phyloP scores from a whole-genome alignment of 768 basidiomycete species.

The Suillus fuscotomentosus region DNA sequence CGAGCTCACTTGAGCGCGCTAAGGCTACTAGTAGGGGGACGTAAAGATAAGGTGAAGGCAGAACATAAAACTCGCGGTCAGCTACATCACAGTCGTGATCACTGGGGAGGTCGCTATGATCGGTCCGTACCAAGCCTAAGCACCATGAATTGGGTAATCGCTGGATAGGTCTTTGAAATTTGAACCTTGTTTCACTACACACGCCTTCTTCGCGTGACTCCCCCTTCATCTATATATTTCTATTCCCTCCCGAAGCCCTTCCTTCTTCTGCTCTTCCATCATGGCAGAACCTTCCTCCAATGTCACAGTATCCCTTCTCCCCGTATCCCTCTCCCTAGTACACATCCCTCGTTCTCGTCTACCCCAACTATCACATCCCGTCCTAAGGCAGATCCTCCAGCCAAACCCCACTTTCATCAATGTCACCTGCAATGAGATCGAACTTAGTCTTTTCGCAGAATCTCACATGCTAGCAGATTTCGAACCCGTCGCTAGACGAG shows the following conservation, averaged over 20 bases:
- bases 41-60: background rate
- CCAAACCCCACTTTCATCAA: slow-evolving; percentile 69
- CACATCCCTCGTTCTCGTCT: slow-evolving; percentile 74
- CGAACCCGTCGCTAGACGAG: slow-evolving; percentile 56
- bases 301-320: slow-evolving; percentile 69
- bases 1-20: no score
- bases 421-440: slow-evolving; percentile 76
- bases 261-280: slow-evolving; percentile 10
- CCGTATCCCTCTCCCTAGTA: slow-evolving; percentile 68
- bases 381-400: slow-evolving; percentile 69
- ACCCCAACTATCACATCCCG: slow-evolving; percentile 50
- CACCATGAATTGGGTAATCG: background rate
- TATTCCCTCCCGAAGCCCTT: background rate
- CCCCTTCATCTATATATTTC: slow-evolving; percentile 13
- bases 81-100: no score
- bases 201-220: slow-evolving; percentile 15
- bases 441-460: slow-evolving; percentile 74
- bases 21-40: background rate
- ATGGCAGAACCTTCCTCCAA: slow-evolving; percentile 29
- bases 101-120: background rate
- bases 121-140: background rate
- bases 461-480: slow-evolving; percentile 56
- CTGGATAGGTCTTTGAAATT: background rate
- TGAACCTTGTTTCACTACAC: background rate
- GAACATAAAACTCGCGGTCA: no score